Base-by-base conservation (phyloP, 2,329 filamentous ascomycete genomes). In the Trichoderma guizhouense region DNA sequence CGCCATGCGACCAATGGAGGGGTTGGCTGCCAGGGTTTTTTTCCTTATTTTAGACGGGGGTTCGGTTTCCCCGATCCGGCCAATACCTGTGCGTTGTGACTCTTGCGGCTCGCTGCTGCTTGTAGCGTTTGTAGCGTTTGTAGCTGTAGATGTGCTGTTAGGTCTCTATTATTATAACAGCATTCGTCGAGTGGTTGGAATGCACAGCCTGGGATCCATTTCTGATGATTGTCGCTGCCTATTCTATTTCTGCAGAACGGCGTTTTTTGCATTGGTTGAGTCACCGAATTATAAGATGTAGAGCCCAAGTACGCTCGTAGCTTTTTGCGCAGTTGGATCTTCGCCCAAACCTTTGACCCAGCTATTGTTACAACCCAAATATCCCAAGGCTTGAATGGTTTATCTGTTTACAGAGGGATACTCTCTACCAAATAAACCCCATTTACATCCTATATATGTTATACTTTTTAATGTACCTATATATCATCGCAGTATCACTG, bases 1-100 rank as follows among this genome's bases (percentile, higher is more conserved):
- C 71, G 67, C 71, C 67, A 72, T 69, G 66, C 58, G 65, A 61
- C 65, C 57, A 63, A 63, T 72, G 65, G 71, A 57, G 71, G 71
- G 71, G 71, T 71, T 53, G 61, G 51, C 28, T 28, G 26, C 51
- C 61, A 64, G 58, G 60, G 34, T 32, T 47, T 60, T 47, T 63
- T 70, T 51, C 18, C 26, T 36, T 58, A 58, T 47, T 34, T 53
- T 53, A 34, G 66, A 43, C 58, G 66, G 66, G 60, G 65, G 47
- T 71, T 65, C 61, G 12, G 60, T 71, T 53, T 60, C 47, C 67
- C 70, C 70, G 70, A 72, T 72, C 70, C 70, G 63, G 39, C 39
- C 39, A 57, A 62, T 61, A 3, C 30, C 15, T 30, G 18, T 43
- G 34, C 7, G 8, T 14, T 18, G 28, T 39, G 21, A 26, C 21